Evolutionary conservation across 169 alveolate species (phyloP).

Genomic region (Perkinsus marinus): DNA sequence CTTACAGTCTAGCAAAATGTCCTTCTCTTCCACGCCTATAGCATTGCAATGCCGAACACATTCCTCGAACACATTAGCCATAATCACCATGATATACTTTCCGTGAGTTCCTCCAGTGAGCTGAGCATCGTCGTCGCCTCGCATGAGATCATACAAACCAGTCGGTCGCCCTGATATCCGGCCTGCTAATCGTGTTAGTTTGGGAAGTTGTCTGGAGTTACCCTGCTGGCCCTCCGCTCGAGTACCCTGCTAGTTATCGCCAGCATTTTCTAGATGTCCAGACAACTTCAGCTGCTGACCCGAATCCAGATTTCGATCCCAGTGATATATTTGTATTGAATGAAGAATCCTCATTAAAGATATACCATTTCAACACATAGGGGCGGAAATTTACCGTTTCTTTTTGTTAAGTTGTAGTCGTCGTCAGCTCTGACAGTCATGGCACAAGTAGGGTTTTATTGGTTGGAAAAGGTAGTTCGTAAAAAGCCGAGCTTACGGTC

Average conservation of each 20-base stretch:
- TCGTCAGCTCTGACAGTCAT: neutral
- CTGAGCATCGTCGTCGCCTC: neutral
- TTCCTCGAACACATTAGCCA: no score
- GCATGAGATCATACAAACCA: neutral
- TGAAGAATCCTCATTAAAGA: neutral
- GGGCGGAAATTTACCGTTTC: neutral
- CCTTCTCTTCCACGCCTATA: no score
- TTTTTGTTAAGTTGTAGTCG: neutral
- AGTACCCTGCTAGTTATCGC: neutral
- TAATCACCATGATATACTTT: neutral
- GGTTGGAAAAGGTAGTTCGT: no score
- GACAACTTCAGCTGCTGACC: neutral
- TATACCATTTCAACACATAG: neutral
- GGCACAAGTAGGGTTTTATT: no score
- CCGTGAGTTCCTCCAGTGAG: neutral
- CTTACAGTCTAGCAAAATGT: no score
- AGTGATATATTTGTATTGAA: neutral
- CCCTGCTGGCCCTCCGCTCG: neutral
- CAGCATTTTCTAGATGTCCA: neutral
- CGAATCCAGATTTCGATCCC: neutral
- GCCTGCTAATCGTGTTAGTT: neutral
- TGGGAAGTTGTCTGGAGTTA: neutral
- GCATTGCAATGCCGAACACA: no score
- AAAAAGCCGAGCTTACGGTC: no score
- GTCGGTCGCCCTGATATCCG: neutral